Conservation (phyloP, 2,329 filamentous ascomycete species). For the Scopulariopsis brevicaulis region DNA sequence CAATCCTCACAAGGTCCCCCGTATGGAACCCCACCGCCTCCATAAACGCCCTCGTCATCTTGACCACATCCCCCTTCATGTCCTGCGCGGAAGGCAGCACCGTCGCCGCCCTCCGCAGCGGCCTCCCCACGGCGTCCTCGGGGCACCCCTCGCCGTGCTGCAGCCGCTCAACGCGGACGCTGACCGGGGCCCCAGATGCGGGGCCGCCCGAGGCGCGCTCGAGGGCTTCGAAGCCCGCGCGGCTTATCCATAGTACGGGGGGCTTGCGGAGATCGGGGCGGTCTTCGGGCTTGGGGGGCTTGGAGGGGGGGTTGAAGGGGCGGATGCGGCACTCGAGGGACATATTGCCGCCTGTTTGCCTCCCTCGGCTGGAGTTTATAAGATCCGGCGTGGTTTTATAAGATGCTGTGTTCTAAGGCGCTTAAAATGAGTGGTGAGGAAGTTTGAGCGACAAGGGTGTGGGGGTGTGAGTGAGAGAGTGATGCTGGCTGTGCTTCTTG, state of each 20-base stretch:
- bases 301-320: slow-evolving; percentile 3
- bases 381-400: not conserved
- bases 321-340: slow-evolving; percentile 4
- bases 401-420: not conserved
- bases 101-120: slow-evolving; percentile 1
- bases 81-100: slow-evolving; percentile 2
- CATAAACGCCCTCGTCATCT: slow-evolving; percentile 64
- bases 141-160: not conserved
- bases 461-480: not conserved
- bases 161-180: slow-evolving; percentile 1
- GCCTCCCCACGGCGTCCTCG: not conserved
- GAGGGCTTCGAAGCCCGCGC: slow-evolving; percentile 1
- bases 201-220: slow-evolving; percentile 1
- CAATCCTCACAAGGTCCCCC: slow-evolving; percentile 51
- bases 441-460: not conserved
- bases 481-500: not conserved
- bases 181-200: not conserved
- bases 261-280: slow-evolving; percentile 4
- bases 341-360: not conserved
- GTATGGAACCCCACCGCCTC: slow-evolving; percentile 62
- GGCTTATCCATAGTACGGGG: not conserved
- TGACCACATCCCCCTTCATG: slow-evolving; percentile 31
- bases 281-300: slow-evolving; percentile 1
- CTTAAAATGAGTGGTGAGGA: not conserved
- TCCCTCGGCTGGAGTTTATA: not conserved